Evolutionary conservation across 805 yeast genomes (phyloP).

Genomic region (Ogataea methanolica): DNA sequence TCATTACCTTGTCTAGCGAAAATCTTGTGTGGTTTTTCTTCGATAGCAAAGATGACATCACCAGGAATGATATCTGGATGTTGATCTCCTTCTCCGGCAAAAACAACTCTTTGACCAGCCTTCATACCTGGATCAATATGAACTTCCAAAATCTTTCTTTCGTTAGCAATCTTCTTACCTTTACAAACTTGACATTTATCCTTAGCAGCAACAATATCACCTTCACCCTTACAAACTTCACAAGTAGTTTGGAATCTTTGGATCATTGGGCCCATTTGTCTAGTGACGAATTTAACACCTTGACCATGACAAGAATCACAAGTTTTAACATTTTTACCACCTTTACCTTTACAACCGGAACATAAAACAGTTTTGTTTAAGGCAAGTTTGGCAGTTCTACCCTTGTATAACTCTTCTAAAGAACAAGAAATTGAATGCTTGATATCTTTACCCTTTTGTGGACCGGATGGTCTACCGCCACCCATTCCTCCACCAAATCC

Average conservation of each 20-base stretch:
- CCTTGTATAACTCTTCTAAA: conserved; percentile 89
- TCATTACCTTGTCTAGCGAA: conserved; percentile 90
- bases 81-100: conserved; percentile 96
- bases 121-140: conserved; percentile 96
- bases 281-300: conserved; percentile 86
- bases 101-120: conserved; percentile 85
- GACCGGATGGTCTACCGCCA: conserved; percentile 73
- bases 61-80: conserved; percentile 94
- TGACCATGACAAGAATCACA: conserved; percentile 87
- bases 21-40: conserved; percentile 79
- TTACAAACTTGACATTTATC: conserved; percentile 84
- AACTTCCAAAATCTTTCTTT: conserved; percentile 91
- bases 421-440: conserved; percentile 82
- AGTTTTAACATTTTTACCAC: conserved; percentile 89
- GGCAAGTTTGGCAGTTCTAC: conserved; percentile 91
- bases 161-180: conserved; percentile 83
- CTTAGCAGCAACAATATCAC: conserved; percentile 80
- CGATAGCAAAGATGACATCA: conserved; percentile 88
- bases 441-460: conserved; percentile 85
- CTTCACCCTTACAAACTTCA: conserved; percentile 88
- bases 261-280: conserved; percentile 99
- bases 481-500: conserved; percentile 39
- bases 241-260: conserved; percentile 96
- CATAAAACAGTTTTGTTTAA: conserved; percentile 89
- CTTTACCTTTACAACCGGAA: conserved; percentile 86